A percentile compares a stretch with the other conserved stretches of the same genome.
Evolutionary conservation across 768 basidiomycete genomes (phyloP).

Genomic region (Pisolithus albus): DNA sequence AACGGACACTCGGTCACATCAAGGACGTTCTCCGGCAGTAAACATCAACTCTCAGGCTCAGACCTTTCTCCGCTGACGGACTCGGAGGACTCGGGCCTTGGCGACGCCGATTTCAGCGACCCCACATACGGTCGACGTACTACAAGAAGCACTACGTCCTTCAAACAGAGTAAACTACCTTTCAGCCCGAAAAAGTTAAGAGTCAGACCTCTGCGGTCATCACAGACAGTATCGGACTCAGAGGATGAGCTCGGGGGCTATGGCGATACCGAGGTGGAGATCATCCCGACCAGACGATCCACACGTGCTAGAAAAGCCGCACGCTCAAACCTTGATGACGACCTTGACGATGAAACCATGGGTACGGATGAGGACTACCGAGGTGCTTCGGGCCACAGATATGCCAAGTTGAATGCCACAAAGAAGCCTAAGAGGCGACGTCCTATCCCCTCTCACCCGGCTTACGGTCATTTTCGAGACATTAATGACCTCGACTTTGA

Average conservation of each 20-base stretch:
- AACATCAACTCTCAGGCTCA: slow-evolving; percentile 5
- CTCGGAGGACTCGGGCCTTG: slow-evolving; percentile 22
- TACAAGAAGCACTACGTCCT: not conserved
- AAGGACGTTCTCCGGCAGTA: slow-evolving; percentile 10
- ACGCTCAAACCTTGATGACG: slow-evolving; percentile 31
- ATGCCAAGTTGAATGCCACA: slow-evolving; percentile 1
- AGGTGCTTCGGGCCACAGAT: slow-evolving; percentile 26
- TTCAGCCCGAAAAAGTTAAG: slow-evolving; percentile 66
- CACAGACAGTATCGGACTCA: slow-evolving; percentile 25
- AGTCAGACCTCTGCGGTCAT: slow-evolving; percentile 21
- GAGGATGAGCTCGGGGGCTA: slow-evolving; percentile 37
- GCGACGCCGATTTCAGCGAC: slow-evolving; percentile 6
- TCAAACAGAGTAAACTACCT: slow-evolving; percentile 37
- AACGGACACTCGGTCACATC: slow-evolving; percentile 3
- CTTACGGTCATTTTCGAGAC: slow-evolving; percentile 42
- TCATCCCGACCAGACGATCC: slow-evolving; percentile 36
- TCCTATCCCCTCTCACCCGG: slow-evolving; percentile 35
- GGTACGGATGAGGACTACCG: slow-evolving; percentile 26
- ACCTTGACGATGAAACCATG: slow-evolving; percentile 4
- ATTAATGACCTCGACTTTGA: slow-evolving; percentile 36
- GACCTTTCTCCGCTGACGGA: slow-evolving; percentile 19
- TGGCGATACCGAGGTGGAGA: slow-evolving; percentile 22
- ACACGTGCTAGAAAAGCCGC: slow-evolving; percentile 38
- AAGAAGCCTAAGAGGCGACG: slow-evolving; percentile 25
- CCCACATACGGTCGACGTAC: slow-evolving; percentile 10